Evolutionary conservation across 2,329 filamentous ascomycete genomes (phyloP), one percentile per base, ranked within the genome.

Genomic region (Sporothrix curviconia): DNA sequence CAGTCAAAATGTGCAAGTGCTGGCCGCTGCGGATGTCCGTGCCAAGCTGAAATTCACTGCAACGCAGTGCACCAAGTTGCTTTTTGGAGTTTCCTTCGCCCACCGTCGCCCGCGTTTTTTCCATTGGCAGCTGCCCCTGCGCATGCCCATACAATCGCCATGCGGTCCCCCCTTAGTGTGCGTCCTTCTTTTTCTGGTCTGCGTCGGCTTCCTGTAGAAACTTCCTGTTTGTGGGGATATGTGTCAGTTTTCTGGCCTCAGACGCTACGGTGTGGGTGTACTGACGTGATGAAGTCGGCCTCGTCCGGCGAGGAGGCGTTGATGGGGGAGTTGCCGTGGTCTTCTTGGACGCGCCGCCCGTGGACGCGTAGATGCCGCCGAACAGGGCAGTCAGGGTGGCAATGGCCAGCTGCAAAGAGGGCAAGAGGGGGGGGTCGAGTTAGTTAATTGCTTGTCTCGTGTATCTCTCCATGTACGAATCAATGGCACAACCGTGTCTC

Each of bases 211-310:
- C 66, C 58, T 77, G 75, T 57, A 78, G 64, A 66, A 78, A 78
- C 64, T 78, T 77, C 71, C 76, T 78, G 58, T 50, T 7, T 4
- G 14, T 15, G 3, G 34, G 51, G 19, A 28, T 9, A 12, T n/a
- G 7, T 12, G 53, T 68, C 44, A 56, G 52, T 36, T 30, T 15
- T 47, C 44, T n/a, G 15, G 6, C 25, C 15, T 43, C 19, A 11
- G 12, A 12, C 30, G 19, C 17, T 14, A 17, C 15, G 22, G 40
- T 9, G 7, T 43, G 30, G 7, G 6, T 43, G 19, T 12, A 67
- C 78, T 74, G 71, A 84, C 81, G 83, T 82, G 76, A 84, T 83
- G 72, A 84, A 84, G 69, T 83, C 79, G 70, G 78, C 80, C 75
- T 84, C 81, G 68, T 83, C 81, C 66, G 80, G 75, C 73, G 76